Conservation (phyloP, 805 yeast genomes). For the Yamadazyma phyllophila region DNA sequence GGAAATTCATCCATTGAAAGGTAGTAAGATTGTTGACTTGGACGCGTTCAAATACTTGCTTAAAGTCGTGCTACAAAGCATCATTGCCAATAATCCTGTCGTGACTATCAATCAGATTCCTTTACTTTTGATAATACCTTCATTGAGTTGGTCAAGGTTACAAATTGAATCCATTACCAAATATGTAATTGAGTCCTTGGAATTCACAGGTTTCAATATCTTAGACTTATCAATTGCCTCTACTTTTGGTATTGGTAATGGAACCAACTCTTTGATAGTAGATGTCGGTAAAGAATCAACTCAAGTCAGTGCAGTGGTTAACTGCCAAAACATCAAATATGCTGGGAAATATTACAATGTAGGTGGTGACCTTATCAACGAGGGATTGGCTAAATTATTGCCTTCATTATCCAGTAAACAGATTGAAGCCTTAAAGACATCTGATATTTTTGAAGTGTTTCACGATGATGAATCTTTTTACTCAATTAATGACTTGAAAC, state of each 20-base stretch:
- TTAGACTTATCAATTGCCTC: constrained; percentile 68
- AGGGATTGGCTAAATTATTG: constrained; percentile 47
- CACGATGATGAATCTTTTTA: constrained; percentile 68
- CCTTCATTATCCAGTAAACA: constrained; percentile 58
- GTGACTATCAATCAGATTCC: constrained; percentile 67
- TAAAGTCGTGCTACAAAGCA: constrained; percentile 42
- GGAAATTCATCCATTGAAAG: constrained; percentile 60
- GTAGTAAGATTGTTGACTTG: constrained; percentile 63
- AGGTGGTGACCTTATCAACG: constrained; percentile 73
- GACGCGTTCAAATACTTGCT: constrained; percentile 68
- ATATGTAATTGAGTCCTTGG: constrained; percentile 70
- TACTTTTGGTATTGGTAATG: constrained; percentile 67
- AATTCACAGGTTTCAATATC: constrained; percentile 68
- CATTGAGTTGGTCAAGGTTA: constrained; percentile 62
- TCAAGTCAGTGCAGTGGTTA: constrained; percentile 78
- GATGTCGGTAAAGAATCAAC: constrained; percentile 77
- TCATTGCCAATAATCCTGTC: constrained; percentile 36
- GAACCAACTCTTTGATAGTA: constrained; percentile 67
- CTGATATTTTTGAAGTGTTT: constrained; percentile 76
- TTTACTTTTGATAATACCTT: constrained; percentile 61
- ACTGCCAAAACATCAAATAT: constrained; percentile 59
- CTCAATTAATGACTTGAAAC: constrained; percentile 49
- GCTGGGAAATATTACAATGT: constrained; percentile 45
- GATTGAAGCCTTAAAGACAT: constrained; percentile 70
- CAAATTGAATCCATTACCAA: constrained; percentile 70